Conservation (phyloP, 768 basidiomycete genomes). For the Suillus americanus region DNA sequence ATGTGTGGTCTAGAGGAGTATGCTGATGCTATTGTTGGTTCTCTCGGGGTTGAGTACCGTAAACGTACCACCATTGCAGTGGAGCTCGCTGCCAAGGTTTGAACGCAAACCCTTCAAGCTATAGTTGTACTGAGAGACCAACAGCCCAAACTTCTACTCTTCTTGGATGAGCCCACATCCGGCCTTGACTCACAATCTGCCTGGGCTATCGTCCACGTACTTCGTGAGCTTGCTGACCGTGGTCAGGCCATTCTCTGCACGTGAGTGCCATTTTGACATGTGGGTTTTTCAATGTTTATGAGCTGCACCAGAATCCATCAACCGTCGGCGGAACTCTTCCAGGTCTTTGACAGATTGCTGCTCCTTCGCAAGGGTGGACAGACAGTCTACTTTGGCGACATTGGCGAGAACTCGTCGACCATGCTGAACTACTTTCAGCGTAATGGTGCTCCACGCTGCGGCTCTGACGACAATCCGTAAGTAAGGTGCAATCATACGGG, state of each 20-base stretch:
- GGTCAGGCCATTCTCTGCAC: conserved; percentile 94
- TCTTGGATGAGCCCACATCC: conserved; percentile 90
- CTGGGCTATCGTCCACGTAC: conserved; percentile 77
- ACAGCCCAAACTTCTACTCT: conserved; percentile 75
- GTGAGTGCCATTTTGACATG: conserved; percentile 32
- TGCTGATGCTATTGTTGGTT: conserved; percentile 68
- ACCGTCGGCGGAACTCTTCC: conserved; percentile 84
- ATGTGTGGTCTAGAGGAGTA: conserved; percentile 66
- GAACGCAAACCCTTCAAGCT: background rate
- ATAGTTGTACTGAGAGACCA: background rate
- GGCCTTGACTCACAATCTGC: conserved; percentile 87
- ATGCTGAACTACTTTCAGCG: conserved; percentile 77
- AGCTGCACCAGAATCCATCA: background rate
- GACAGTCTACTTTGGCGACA: conserved; percentile 67
- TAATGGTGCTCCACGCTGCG: conserved; percentile 64
- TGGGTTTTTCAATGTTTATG: background rate
- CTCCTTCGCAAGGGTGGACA: conserved; percentile 77
- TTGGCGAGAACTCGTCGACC: conserved; percentile 59
- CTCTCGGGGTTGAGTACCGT: conserved; percentile 66
- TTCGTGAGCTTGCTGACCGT: conserved; percentile 71
- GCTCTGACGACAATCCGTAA: conserved; percentile 65
- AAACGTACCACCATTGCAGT: conserved; percentile 88
- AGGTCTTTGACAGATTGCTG: conserved; percentile 75
- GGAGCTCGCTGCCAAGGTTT: conserved; percentile 75
- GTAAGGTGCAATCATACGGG: conserved; percentile 28